Evolutionary conservation across 2,329 filamentous ascomycete species (phyloP).

Genomic region (Hymenoscyphus linearis): DNA sequence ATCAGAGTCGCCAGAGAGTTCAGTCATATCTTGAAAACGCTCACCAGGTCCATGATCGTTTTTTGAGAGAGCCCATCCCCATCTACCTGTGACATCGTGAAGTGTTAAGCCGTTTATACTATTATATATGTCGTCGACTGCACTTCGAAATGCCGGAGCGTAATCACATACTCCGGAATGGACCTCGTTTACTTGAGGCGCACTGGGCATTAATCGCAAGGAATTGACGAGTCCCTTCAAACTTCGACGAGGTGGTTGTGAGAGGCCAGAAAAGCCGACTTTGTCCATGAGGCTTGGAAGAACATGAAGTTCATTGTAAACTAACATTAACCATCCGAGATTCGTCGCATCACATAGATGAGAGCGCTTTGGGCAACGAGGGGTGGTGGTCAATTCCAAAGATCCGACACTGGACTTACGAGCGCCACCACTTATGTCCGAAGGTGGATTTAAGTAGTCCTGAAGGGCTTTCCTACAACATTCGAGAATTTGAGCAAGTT

Average conservation of each 20-base stretch:
- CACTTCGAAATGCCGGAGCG: constrained; percentile 41
- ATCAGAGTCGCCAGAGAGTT: constrained; percentile 15
- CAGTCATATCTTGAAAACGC: constrained; percentile 10
- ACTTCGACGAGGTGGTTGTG: constrained; percentile 34
- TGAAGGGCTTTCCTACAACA: constrained; percentile 41
- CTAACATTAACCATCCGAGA: constrained; percentile 50
- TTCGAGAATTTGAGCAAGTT: constrained; percentile 45
- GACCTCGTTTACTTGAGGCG: constrained; percentile 33
- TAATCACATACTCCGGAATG: constrained; percentile 45
- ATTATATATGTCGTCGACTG: constrained; percentile 46
- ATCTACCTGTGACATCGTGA: constrained; percentile 42
- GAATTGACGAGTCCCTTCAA: constrained; percentile 42
- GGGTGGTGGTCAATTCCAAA: constrained; percentile 34
- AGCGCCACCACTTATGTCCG: constrained; percentile 2
- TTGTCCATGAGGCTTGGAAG: constrained; percentile 37
- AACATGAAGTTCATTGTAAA: constrained; percentile 43
- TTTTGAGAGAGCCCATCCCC: constrained; percentile 45
- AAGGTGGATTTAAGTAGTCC: constrained; percentile 39
- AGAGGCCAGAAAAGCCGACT: constrained; percentile 17
- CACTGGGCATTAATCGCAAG: constrained; percentile 40
- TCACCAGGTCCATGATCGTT: constrained; percentile 21
- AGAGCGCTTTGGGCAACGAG: constrained; percentile 46
- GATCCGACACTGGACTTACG: constrained; percentile 20
- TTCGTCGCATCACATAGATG: constrained; percentile 48
- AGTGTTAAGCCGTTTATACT: constrained; percentile 46